Evolutionary conservation across 805 yeast species (phyloP).

Genomic region (Yamadazyma insecticola): DNA sequence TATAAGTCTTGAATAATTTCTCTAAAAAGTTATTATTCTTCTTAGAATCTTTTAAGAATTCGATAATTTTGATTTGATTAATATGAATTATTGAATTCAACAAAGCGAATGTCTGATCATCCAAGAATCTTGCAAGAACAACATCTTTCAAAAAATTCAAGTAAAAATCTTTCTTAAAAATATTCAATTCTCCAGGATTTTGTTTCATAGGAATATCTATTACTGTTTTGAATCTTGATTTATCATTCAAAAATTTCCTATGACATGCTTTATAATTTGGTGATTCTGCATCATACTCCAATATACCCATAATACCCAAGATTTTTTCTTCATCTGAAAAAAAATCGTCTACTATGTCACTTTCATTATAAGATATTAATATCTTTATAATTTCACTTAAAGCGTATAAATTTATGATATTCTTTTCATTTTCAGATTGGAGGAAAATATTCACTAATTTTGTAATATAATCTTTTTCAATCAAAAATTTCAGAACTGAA

Average conservation of each 20-base stretch:
- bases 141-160: conserved; percentile 83
- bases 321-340: conserved; percentile 27
- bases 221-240: conserved; percentile 64
- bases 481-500: conserved; percentile 52
- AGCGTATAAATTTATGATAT: conserved; percentile 54
- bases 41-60: conserved; percentile 47
- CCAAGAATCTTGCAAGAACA: conserved; percentile 74
- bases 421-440: conserved; percentile 48
- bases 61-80: conserved; percentile 65
- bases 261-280: conserved; percentile 79
- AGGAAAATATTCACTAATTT: conserved; percentile 51
- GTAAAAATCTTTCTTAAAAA: conserved; percentile 71
- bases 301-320: conserved; percentile 63
- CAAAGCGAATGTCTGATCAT: conserved; percentile 70
- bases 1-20: conserved; percentile 55
- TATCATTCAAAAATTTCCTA: conserved; percentile 56
- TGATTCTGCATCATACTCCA: conserved; percentile 85
- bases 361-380: conserved; percentile 66
- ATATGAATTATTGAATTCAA: conserved; percentile 62
- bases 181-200: conserved; percentile 29
- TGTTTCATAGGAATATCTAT: conserved; percentile 50
- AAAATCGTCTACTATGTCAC: conserved; percentile 28
- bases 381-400: conserved; percentile 74
- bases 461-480: conserved; percentile 48
- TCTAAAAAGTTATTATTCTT: conserved; percentile 43